Conservation (phyloP, 352 stramenopile genomes). For the Phytophthora capsici region DNA sequence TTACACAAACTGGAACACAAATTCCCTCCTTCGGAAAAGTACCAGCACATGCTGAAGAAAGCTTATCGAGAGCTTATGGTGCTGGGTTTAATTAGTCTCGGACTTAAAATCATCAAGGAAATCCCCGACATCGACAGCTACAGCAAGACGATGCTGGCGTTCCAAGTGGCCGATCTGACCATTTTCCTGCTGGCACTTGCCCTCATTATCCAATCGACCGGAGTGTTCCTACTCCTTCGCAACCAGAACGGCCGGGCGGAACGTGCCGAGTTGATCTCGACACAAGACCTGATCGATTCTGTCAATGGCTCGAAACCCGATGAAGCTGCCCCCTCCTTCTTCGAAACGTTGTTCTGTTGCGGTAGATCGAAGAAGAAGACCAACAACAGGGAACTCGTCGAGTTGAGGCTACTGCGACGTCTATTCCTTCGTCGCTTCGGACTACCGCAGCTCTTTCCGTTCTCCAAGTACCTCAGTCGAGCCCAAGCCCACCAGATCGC, state of each 20-base stretch:
- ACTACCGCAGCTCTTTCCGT: conserved; percentile 61
- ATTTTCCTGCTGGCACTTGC: conserved; percentile 60
- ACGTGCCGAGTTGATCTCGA: conserved; percentile 49
- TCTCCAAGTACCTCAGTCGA: conserved; percentile 74
- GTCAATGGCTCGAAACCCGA: conserved; percentile 5
- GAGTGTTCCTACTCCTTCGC: conserved; percentile 50
- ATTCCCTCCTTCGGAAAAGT: conserved; percentile 58
- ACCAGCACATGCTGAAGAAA: conserved; percentile 75
- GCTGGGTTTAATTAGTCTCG: conserved; percentile 59
- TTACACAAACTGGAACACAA: conserved; percentile 57
- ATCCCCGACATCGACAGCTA: conserved; percentile 38
- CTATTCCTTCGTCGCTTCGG: conserved; percentile 49
- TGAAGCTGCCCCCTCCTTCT: conserved; percentile 12
- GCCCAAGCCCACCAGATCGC: conserved; percentile 78
- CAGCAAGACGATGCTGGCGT: conserved; percentile 48
- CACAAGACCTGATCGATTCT: conserved; percentile 36
- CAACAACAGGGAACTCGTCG: conserved; percentile 28
- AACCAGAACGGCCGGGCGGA: conserved; percentile 50
- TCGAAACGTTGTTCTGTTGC: conserved; percentile 24
- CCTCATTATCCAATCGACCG: conserved; percentile 56
- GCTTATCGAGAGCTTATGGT: conserved; percentile 67
- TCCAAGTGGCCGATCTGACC: conserved; percentile 62
- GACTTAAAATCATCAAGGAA: conserved; percentile 61
- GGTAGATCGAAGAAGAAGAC: conserved; percentile 17
- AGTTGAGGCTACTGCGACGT: conserved; percentile 46